Percentiles rank a stretch among this genome's conserved stretches.
phyloP scores from a whole-genome alignment of 2,329 filamentous ascomycete species.

The Fusarium scirpi region DNA sequence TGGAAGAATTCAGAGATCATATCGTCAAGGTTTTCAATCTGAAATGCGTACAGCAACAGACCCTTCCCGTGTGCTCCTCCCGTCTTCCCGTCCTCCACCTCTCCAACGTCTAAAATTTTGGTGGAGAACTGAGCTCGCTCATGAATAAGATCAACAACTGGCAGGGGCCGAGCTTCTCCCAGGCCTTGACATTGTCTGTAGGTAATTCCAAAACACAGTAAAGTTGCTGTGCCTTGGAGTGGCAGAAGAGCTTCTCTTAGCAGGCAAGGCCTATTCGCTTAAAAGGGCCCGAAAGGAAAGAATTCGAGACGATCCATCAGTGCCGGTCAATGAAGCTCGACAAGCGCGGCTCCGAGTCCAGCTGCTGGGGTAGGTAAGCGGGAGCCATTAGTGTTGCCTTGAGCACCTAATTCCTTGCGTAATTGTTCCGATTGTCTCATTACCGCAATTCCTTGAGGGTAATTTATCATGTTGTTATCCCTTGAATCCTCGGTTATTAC shows the following conservation, averaged over 20 bases:
- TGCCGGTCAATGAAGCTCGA: conserved; percentile 40
- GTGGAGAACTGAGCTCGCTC: conserved; percentile 33
- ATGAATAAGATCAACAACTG: conserved; percentile 30
- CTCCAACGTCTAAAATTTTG: conserved; percentile 30
- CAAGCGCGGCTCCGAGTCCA: conserved; percentile 41
- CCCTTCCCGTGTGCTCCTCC: conserved; percentile 4
- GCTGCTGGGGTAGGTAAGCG: conserved; percentile 13
- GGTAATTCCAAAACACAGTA: not conserved
- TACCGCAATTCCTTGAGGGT: not conserved
- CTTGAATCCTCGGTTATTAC: not conserved
- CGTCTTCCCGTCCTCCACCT: not conserved
- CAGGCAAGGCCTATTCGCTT: conserved; percentile 15
- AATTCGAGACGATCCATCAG: conserved; percentile 33
- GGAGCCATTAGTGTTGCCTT: not conserved
- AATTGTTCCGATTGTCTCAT: conserved; percentile 5
- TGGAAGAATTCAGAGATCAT: not conserved
- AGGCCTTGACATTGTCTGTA: conserved; percentile 1
- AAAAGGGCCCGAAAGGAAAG: conserved; percentile 20
- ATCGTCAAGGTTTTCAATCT: not conserved
- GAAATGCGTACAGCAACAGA: not conserved
- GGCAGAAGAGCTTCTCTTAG: conserved; percentile 12
- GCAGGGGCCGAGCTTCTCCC: conserved; percentile 23
- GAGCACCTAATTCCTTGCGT: not conserved
- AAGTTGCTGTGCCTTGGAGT: conserved; percentile 15
- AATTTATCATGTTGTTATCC: not conserved